A percentile compares a stretch with the other conserved stretches of the same genome.
Conservation (phyloP, 2,329 filamentous ascomycete genomes). For the Calonectria honghensis region DNA sequence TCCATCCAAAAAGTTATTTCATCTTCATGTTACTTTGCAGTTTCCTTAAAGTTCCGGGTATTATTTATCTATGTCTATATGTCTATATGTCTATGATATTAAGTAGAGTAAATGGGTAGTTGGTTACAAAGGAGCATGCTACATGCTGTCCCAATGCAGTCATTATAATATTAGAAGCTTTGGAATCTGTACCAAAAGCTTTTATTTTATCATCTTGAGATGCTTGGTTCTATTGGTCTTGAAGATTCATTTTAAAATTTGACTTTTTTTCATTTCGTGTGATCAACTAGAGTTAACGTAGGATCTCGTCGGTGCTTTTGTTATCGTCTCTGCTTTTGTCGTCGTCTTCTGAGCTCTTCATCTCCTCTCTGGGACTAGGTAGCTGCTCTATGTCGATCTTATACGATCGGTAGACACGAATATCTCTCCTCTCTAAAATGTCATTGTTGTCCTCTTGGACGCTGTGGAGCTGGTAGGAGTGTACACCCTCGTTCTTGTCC, state of each 20-base stretch:
- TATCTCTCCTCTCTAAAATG: slow-evolving; percentile 15
- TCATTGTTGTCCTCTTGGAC: background rate
- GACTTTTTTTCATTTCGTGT: slow-evolving; percentile 3
- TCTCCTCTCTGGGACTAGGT: background rate
- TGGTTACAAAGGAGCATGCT: background rate
- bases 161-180: background rate
- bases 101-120: background rate
- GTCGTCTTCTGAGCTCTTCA: background rate
- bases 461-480: slow-evolving; percentile 24
- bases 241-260: background rate
- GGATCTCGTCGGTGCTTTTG: slow-evolving; percentile 14
- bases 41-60: background rate
- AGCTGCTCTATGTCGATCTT: slow-evolving; percentile 24
- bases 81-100: slow-evolving; percentile 4
- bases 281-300: background rate
- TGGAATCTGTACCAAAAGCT: background rate
- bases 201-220: slow-evolving; percentile 16
- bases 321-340: slow-evolving; percentile 22
- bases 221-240: slow-evolving; percentile 1
- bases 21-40: background rate
- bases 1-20: background rate
- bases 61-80: background rate
- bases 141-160: background rate
- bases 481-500: slow-evolving; percentile 20
- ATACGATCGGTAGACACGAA: slow-evolving; percentile 19